phyloP scores from a whole-genome alignment of 148 eudicot genomes.

The Hydrangea macrophylla region DNA sequence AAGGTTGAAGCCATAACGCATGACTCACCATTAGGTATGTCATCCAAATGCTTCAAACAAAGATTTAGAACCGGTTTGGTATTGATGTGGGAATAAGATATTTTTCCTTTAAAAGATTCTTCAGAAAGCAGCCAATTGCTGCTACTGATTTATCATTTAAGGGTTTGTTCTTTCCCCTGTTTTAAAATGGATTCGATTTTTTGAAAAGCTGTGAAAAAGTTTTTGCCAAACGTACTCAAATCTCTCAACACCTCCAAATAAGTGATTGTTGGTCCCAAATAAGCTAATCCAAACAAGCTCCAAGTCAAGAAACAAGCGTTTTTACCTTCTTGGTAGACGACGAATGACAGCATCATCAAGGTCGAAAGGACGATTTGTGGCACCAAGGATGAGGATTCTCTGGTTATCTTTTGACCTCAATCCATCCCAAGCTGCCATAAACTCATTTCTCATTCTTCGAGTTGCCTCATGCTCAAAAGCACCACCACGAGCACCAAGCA shows the following conservation, averaged over 20 bases:
- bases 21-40: background rate
- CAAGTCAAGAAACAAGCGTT: background rate
- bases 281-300: no score
- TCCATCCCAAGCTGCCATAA: constrained; percentile 99
- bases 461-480: constrained; percentile 96
- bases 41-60: background rate
- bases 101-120: no score
- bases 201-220: no score
- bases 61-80: no score
- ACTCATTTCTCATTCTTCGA: constrained; percentile 97
- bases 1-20: background rate
- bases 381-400: constrained; percentile 92
- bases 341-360: constrained; percentile 99
- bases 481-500: constrained; percentile 99
- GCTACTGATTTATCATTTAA: no score
- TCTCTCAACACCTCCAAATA: no score
- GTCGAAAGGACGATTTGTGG: constrained; percentile 98
- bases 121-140: no score
- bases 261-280: no score
- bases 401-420: constrained; percentile 93
- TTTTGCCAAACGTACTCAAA: no score
- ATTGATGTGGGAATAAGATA: no score
- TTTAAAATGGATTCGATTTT: no score
- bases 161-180: no score
- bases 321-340: constrained; percentile 86